phyloP scores from a whole-genome alignment of 805 yeast genomes.

The Tetrapisispora iriomotensis region DNA sequence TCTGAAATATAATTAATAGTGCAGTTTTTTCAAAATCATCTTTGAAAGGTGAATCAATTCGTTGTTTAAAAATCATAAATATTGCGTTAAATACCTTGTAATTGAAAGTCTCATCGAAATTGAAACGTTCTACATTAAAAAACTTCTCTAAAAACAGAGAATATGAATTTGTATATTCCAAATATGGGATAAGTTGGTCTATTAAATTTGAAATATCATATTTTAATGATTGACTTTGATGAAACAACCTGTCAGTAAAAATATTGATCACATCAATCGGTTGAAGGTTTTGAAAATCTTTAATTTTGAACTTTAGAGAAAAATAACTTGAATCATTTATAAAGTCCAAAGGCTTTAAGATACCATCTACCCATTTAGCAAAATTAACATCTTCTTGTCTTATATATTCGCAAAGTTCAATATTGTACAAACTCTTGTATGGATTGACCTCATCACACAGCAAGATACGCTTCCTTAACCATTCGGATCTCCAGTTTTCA shows the following conservation, averaged over 20 bases:
- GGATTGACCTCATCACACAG: slow-evolving; percentile 15
- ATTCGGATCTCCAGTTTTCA: slow-evolving; percentile 3
- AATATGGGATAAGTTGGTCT: slow-evolving; percentile 18
- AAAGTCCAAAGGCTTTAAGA: slow-evolving; percentile 25
- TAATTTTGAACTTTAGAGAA: slow-evolving; percentile 6
- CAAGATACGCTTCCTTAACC: slow-evolving; percentile 21
- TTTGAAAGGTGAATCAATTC: background rate
- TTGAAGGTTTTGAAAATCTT: slow-evolving; percentile 16
- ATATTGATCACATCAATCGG: slow-evolving; percentile 10
- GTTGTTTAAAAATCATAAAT: slow-evolving; percentile 2
- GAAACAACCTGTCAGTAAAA: slow-evolving; percentile 1
- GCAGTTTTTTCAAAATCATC: slow-evolving; percentile 3
- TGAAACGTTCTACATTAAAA: slow-evolving; percentile 12
- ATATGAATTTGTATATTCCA: slow-evolving; percentile 7
- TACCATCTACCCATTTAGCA: slow-evolving; percentile 21
- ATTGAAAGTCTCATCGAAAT: slow-evolving; percentile 9
- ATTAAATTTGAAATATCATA: background rate
- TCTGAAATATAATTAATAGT: slow-evolving; percentile 15
- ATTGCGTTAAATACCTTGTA: slow-evolving; percentile 11
- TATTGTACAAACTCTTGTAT: slow-evolving; percentile 12
- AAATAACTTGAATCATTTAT: slow-evolving; percentile 10
- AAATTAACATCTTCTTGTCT: slow-evolving; percentile 4
- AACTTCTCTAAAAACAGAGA: slow-evolving; percentile 10
- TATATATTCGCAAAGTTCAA: slow-evolving; percentile 16
- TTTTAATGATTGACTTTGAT: background rate